These are phyloP conservation scores for Prunus salicina DNA, from an alignment of 306 rosid genomes.

Conservation along the genomic window DNA sequence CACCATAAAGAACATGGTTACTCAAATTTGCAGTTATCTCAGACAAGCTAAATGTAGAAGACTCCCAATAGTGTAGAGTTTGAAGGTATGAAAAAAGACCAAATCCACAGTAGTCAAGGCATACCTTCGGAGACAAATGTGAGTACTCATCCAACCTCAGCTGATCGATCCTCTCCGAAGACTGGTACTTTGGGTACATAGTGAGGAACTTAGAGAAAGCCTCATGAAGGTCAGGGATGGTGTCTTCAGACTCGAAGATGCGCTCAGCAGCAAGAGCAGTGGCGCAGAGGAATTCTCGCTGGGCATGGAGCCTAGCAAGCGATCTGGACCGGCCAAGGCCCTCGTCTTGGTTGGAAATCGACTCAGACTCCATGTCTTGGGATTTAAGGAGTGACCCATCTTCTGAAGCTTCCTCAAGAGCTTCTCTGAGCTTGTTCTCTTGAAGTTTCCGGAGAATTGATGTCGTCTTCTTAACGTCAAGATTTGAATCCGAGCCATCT, in stretches of 20 bases:
- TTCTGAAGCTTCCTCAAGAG: slow-evolving; percentile 98
- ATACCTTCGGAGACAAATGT: slow-evolving; percentile 70
- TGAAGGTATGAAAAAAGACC: slow-evolving; percentile 89
- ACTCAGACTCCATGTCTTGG: slow-evolving; percentile 67
- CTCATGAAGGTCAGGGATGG: slow-evolving; percentile 58
- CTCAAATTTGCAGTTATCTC: slow-evolving; percentile 93
- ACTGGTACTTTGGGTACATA: slow-evolving; percentile 70
- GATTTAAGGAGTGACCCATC: slow-evolving; percentile 77
- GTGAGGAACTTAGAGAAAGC: slow-evolving; percentile 77
- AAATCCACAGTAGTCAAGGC: slow-evolving; percentile 94
- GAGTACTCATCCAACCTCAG: slow-evolving; percentile 72
- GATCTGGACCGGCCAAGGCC: slow-evolving; percentile 74
- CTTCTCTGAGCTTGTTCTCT: slow-evolving; percentile 89
- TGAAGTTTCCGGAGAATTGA: slow-evolving; percentile 76
- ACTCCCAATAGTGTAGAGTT: slow-evolving; percentile 87
- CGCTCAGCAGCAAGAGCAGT: slow-evolving; percentile 80
- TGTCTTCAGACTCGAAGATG: slow-evolving; percentile 54
- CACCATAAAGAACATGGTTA: slow-evolving; percentile 91
- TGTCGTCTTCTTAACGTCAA: slow-evolving; percentile 44
- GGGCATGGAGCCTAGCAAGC: slow-evolving; percentile 72
- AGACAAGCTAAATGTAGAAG: slow-evolving; percentile 85
- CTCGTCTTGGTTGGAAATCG: slow-evolving; percentile 46
- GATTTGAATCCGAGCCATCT: slow-evolving; percentile 42
- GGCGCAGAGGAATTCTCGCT: slow-evolving; percentile 73
- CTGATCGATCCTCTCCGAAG: slow-evolving; percentile 72